Percentiles rank a stretch among this genome's conserved stretches.
Conservation (phyloP, 768 basidiomycete genomes). For the Tulasnella sp. region DNA sequence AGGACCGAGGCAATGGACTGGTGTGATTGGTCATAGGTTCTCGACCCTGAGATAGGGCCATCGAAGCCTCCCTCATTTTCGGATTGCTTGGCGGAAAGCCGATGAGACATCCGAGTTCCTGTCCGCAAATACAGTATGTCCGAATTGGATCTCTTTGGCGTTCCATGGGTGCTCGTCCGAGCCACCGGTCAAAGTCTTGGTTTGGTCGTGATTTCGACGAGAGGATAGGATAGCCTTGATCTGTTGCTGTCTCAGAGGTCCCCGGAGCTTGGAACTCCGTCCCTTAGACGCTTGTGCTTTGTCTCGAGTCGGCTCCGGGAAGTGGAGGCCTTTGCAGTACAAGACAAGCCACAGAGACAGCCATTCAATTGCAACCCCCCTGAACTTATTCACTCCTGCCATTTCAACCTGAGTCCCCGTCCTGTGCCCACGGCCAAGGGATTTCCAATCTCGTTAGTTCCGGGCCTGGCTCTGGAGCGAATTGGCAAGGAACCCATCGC, state of each 20-base stretch:
- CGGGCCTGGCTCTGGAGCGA: background rate
- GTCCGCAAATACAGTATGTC: too few species aligned
- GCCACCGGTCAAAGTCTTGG: background rate
- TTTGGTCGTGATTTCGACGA: too few species aligned
- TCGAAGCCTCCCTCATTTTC: background rate
- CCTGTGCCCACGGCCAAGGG: background rate
- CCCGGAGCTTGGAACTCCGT: background rate
- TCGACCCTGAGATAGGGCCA: background rate
- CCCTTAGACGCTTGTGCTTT: background rate
- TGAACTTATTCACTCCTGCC: background rate
- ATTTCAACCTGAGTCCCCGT: background rate
- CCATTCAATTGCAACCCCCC: background rate
- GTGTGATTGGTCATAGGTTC: background rate
- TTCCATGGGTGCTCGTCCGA: background rate
- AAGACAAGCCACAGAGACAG: background rate
- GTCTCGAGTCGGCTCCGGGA: background rate
- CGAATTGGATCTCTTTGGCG: background rate
- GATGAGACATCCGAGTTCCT: background rate
- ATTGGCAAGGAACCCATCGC: background rate
- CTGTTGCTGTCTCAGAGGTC: too few species aligned
- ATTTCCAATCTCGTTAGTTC: background rate
- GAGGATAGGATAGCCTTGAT: too few species aligned
- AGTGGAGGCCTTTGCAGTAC: background rate
- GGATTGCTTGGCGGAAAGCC: background rate
- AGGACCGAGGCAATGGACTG: background rate